A percentile compares a stretch with the other conserved stretches of the same genome.
Evolutionary conservation across 176 grass and related monocot species (phyloP).

Genomic region (Lolium perenne): DNA sequence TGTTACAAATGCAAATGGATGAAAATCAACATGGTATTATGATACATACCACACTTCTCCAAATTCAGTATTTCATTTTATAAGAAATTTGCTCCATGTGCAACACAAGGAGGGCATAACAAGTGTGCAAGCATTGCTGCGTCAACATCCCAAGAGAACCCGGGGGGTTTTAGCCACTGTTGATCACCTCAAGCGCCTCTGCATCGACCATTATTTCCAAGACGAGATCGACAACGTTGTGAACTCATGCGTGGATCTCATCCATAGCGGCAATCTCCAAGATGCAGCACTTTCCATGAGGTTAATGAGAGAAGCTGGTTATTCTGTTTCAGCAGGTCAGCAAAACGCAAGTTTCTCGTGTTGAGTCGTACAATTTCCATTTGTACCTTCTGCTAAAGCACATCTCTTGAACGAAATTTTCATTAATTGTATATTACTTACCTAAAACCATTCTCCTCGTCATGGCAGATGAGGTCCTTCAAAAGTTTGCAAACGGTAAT

Average conservation of each 20-base stretch:
- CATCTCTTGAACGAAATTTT: neutral
- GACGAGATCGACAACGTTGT: constrained; percentile 36
- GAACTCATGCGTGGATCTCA: neutral
- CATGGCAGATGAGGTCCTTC: constrained; percentile 41
- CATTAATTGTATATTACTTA: neutral
- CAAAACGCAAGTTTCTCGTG: neutral
- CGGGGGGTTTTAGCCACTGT: constrained; percentile 23
- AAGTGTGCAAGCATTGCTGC: constrained; percentile 10
- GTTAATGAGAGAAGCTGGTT: constrained; percentile 56
- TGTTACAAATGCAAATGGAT: too few species aligned
- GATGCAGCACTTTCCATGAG: constrained; percentile 45
- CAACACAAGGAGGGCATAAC: constrained; percentile 12
- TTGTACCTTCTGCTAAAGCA: too few species aligned
- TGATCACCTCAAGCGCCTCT: constrained; percentile 54
- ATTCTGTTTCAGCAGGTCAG: constrained; percentile 51
- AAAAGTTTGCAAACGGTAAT: neutral
- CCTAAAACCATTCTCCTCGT: neutral
- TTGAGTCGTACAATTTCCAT: too few species aligned
- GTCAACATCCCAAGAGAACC: neutral
- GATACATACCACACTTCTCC: too few species aligned
- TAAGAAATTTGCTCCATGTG: neutral
- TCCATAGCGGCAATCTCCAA: constrained; percentile 15
- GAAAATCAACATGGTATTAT: too few species aligned
- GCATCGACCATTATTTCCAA: constrained; percentile 57
- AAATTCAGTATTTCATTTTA: neutral